These are phyloP conservation scores for Mucor plumbeus DNA, from an alignment of 371 early-diverging fungal genomes.

Conservation along the genomic window DNA sequence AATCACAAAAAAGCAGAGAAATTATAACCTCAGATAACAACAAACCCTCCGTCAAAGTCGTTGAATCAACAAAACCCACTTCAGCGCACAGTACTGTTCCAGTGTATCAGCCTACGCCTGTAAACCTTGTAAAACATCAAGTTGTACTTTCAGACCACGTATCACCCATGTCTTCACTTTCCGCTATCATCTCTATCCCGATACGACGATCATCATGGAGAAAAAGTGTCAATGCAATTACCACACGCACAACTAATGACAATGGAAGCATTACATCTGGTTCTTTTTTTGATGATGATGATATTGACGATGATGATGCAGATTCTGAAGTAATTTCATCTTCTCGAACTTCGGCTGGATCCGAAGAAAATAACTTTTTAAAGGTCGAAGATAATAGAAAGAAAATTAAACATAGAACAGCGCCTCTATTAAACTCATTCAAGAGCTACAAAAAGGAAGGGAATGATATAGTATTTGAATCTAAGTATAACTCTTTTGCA, in stretches of 20 bases:
- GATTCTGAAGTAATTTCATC: conserved; percentile 15
- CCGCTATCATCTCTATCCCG: conserved; percentile 14
- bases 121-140: conserved; percentile 29
- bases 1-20: conserved; percentile 11
- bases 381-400: conserved; percentile 4
- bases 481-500: conserved; percentile 8
- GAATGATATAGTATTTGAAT: conserved; percentile 22
- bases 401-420: conserved; percentile 1
- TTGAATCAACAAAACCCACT: neutral
- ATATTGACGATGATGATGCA: conserved; percentile 24
- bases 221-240: conserved; percentile 14
- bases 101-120: conserved; percentile 4
- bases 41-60: neutral
- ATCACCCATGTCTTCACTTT: conserved; percentile 31
- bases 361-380: conserved; percentile 13
- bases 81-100: no score
- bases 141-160: conserved; percentile 33
- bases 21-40: neutral
- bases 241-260: conserved; percentile 4
- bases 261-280: conserved; percentile 19
- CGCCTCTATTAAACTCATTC: conserved; percentile 11
- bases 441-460: conserved; percentile 13
- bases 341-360: conserved; percentile 22
- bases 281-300: conserved; percentile 18
- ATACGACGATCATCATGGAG: conserved; percentile 23